Evolutionary conservation across 768 basidiomycete genomes (phyloP).

Genomic region (Mycena crocata): DNA sequence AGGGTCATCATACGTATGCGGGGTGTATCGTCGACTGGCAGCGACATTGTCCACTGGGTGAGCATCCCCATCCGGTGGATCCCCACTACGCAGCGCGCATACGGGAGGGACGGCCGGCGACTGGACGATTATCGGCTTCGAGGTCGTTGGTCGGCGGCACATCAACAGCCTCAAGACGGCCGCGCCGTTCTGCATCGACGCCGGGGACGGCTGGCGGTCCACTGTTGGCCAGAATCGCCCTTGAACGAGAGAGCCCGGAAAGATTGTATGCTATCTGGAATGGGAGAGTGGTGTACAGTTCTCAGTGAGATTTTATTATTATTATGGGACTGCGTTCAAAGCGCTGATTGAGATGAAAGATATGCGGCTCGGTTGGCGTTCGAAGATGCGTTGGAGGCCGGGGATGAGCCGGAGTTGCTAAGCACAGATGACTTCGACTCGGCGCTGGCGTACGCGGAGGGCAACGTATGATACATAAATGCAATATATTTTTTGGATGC

Average conservation of each 20-base stretch:
- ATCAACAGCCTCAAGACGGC: too few relatives aligned
- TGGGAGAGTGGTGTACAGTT: not conserved
- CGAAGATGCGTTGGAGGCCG: not conserved
- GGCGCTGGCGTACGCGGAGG: slow-evolving; percentile 10
- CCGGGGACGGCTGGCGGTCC: too few relatives aligned
- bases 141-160: too few relatives aligned
- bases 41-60: not conserved
- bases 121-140: too few relatives aligned
- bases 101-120: too few relatives aligned
- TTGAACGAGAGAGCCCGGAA: too few relatives aligned
- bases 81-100: too few relatives aligned
- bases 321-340: not conserved
- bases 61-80: slow-evolving; percentile 1
- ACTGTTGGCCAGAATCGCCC: too few relatives aligned
- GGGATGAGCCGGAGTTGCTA: not conserved
- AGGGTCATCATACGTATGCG: not conserved
- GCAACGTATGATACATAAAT: not conserved
- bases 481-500: too few relatives aligned
- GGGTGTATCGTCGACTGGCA: not conserved
- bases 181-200: too few relatives aligned
- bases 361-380: not conserved
- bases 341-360: not conserved
- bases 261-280: too few relatives aligned
- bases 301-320: not conserved
- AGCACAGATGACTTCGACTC: not conserved